phyloP scores from a whole-genome alignment of 768 basidiomycete species.

The Hirschioporus abietinus region DNA sequence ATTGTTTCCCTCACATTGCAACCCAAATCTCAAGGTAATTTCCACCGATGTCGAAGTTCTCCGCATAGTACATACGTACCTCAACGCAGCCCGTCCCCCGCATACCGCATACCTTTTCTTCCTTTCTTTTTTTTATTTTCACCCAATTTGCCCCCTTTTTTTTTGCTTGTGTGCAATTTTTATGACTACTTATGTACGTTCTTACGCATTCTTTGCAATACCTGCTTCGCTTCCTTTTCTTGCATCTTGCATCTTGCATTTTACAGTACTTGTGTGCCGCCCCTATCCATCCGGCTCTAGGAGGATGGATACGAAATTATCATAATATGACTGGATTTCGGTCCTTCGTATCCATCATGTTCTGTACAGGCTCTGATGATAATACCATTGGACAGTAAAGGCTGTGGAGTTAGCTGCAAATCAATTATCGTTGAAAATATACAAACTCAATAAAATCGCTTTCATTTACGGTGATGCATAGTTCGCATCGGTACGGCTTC shows the following conservation, averaged over 20 bases:
- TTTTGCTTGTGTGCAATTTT: background rate
- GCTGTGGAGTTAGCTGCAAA: no score
- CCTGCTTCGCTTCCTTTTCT: background rate
- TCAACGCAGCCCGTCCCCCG: background rate
- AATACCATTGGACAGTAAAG: no score
- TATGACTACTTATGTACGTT: slow-evolving; percentile 1
- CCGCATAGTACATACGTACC: background rate
- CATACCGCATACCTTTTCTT: no score
- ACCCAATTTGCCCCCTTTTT: background rate
- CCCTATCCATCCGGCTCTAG: background rate
- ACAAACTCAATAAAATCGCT: no score
- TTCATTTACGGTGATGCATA: no score
- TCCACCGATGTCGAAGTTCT: background rate
- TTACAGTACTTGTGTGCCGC: background rate
- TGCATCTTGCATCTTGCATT: background rate
- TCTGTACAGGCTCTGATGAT: no score
- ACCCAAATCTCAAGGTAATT: background rate
- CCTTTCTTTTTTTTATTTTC: background rate
- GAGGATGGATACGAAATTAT: background rate
- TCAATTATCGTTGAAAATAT: no score
- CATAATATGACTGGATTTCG: background rate
- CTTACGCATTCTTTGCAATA: background rate
- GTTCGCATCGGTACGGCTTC: no score
- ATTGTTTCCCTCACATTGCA: background rate
- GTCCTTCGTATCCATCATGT: no score